Conservation (phyloP, 495 filamentous ascomycete genomes). For the Trichoderma virens region DNA sequence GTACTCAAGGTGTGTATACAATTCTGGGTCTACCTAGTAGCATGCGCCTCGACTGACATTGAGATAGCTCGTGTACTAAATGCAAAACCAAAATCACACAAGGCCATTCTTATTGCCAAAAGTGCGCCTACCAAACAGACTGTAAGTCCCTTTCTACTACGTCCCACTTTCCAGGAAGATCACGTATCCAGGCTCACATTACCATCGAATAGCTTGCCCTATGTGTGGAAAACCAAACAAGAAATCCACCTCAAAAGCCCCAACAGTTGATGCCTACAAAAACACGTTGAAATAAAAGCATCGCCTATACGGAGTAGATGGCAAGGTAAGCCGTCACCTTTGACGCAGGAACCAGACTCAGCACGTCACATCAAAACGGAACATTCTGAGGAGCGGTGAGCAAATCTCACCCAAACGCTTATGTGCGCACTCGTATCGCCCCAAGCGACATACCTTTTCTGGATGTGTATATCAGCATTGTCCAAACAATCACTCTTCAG, state of each 20-base stretch:
- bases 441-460: background rate
- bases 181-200: background rate
- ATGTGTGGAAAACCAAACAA: slow-evolving; percentile 57
- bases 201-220: slow-evolving; percentile 38
- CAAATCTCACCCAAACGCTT: background rate
- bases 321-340: background rate
- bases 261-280: slow-evolving; percentile 55
- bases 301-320: background rate
- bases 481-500: too few relatives aligned
- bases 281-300: slow-evolving; percentile 52
- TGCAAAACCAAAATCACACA: slow-evolving; percentile 62
- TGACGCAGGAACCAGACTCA: background rate
- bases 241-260: slow-evolving; percentile 41
- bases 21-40: background rate
- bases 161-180: background rate
- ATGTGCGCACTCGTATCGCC: background rate
- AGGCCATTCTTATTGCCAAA: slow-evolving; percentile 55
- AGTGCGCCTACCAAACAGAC: slow-evolving; percentile 59
- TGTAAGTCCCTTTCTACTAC: background rate
- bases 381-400: background rate
- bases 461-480: background rate
- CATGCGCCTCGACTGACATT: background rate
- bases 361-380: background rate
- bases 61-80: slow-evolving; percentile 38
- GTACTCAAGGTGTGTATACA: slow-evolving; percentile 38